Evolutionary conservation across 345 rosid species (phyloP).

Genomic region (Clarkia xantiana): DNA sequence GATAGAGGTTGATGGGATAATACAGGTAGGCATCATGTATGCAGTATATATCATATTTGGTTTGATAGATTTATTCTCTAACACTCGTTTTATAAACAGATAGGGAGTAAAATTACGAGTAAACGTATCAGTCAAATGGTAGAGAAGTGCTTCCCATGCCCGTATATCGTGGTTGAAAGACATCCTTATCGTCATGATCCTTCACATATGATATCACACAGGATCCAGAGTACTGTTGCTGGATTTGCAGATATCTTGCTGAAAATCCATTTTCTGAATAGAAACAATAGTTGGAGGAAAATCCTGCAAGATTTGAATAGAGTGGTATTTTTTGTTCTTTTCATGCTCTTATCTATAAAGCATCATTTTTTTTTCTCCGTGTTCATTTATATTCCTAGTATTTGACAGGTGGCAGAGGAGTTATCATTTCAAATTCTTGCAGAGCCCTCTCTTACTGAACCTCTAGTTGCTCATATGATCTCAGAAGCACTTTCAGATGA

Average conservation of each 20-base stretch:
- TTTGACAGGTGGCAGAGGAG: constrained; percentile 54
- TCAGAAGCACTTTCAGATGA: constrained; percentile 43
- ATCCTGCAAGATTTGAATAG: constrained; percentile 39
- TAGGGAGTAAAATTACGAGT: constrained; percentile 88
- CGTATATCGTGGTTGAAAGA: constrained; percentile 64
- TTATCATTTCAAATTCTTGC: constrained; percentile 52
- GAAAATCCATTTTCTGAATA: constrained; percentile 25
- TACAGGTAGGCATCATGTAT: constrained; percentile 42
- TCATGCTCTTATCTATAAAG: not conserved
- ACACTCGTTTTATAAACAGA: constrained; percentile 32
- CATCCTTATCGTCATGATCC: constrained; percentile 91
- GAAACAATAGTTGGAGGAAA: constrained; percentile 26
- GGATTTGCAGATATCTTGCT: constrained; percentile 50
- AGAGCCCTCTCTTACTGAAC: constrained; percentile 61
- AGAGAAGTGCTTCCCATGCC: constrained; percentile 50
- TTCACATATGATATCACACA: constrained; percentile 79
- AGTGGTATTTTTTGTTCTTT: constrained; percentile 30
- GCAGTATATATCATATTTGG: no score
- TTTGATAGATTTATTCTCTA: constrained; percentile 2
- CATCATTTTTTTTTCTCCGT: not conserved
- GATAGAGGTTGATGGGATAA: constrained; percentile 49
- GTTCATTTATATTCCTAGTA: constrained; percentile 8
- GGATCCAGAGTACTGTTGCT: constrained; percentile 56
- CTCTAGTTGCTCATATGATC: constrained; percentile 55
- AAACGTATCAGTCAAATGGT: constrained; percentile 68